A percentile compares a stretch with the other conserved stretches of the same genome.
phyloP scores from a whole-genome alignment of 2,329 filamentous ascomycete species.

The Penicillium sclerotigenum region DNA sequence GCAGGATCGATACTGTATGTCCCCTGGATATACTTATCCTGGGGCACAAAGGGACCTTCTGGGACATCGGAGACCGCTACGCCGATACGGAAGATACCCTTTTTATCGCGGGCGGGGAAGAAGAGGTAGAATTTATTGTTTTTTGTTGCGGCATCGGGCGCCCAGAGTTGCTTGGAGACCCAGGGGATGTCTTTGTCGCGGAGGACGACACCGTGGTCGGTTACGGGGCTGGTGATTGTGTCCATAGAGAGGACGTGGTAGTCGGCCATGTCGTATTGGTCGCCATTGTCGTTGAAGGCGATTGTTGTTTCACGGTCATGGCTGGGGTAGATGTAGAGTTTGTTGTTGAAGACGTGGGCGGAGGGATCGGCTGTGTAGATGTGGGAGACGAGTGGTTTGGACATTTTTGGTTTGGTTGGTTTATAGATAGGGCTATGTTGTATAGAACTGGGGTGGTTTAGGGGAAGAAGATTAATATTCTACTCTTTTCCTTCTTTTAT shows the following conservation, averaged over 20 bases:
- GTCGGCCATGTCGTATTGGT: conserved; percentile 81
- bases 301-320: conserved; percentile 75
- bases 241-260: conserved; percentile 73
- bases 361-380: conserved; percentile 78
- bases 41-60: conserved; percentile 66
- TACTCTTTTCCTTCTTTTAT: no score
- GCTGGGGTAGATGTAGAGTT: conserved; percentile 75
- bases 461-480: not conserved
- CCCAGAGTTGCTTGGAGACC: conserved; percentile 78
- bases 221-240: conserved; percentile 56
- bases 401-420: conserved; percentile 6
- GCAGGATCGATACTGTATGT: conserved; percentile 77
- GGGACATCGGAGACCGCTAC: conserved; percentile 64
- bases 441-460: not conserved
- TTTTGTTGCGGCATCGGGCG: conserved; percentile 68
- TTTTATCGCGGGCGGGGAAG: conserved; percentile 70
- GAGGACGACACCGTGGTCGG: conserved; percentile 70
- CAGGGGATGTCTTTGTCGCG: conserved; percentile 66
- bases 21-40: conserved; percentile 62
- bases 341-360: conserved; percentile 73
- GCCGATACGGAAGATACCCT: conserved; percentile 70
- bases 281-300: conserved; percentile 76
- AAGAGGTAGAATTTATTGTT: conserved; percentile 72
- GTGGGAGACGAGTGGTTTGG: conserved; percentile 65
- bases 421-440: not conserved